Conservation (phyloP, 179 eudicot genomes). For the Corrigiola litoralis region DNA sequence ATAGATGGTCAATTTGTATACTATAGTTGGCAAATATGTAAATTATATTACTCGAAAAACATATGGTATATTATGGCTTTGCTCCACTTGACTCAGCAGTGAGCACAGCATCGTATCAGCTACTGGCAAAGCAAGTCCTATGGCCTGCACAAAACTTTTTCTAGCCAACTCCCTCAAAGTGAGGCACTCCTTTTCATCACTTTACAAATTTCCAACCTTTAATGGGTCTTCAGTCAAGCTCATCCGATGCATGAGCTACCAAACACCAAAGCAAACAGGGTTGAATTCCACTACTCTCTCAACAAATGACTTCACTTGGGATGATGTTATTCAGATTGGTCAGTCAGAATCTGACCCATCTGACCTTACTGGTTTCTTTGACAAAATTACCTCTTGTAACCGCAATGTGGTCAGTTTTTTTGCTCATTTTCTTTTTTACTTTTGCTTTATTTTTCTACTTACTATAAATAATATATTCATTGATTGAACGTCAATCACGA, state of each 20-base stretch:
- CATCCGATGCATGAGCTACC: not conserved
- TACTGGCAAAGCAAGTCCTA: too few relatives aligned
- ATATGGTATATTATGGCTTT: too few relatives aligned
- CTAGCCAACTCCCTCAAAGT: slow-evolving; percentile 1
- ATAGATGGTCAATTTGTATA: too few relatives aligned
- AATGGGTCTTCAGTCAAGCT: not conserved
- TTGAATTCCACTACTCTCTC: slow-evolving; percentile 3
- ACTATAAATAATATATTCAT: too few relatives aligned
- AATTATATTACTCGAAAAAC: too few relatives aligned
- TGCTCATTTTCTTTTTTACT: not conserved
- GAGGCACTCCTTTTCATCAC: slow-evolving; percentile 10
- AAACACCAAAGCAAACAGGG: slow-evolving; percentile 10
- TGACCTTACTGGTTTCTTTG: slow-evolving; percentile 47
- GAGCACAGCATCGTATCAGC: too few relatives aligned
- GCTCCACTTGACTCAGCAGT: too few relatives aligned
- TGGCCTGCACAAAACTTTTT: slow-evolving; percentile 21
- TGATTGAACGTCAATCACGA: too few relatives aligned
- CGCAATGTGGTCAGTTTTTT: slow-evolving; percentile 45
- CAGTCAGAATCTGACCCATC: slow-evolving; percentile 30
- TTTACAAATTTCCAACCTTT: slow-evolving; percentile 8
- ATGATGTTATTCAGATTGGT: slow-evolving; percentile 49
- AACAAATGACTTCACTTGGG: slow-evolving; percentile 55
- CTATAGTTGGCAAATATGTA: too few relatives aligned
- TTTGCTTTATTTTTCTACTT: not conserved
- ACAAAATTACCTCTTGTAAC: slow-evolving; percentile 53